Evolutionary conservation across 2,329 filamentous ascomycete species (phyloP), one percentile per base, ranked within the genome.

Genomic region (Didymella pinodella): DNA sequence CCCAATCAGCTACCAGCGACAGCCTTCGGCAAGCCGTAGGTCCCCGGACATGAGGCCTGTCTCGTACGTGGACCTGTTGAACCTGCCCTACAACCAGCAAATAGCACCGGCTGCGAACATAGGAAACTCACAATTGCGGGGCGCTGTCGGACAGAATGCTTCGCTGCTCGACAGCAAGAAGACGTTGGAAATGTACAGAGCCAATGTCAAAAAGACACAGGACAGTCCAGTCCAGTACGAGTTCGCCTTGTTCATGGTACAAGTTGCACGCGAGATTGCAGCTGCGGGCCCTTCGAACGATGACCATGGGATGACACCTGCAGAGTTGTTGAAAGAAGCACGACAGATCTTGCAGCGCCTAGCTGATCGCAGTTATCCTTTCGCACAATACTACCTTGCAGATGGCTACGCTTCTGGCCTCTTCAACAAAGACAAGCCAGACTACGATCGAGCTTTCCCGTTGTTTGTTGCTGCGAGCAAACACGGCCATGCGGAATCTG

Each of bases 121-220:
- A 59, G 91, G 96, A 77, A 97, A 98, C 73, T 88, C 90, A 11
- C 85, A 90, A 63, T 81, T 99, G 48, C 89, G 92, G 60, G 88
- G 85, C 55, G 88, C 86, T 16, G 88, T 99, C 25, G 95, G 95
- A 44, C 90, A 87, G 73, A 96, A 96, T 80, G 94, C 94, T 3
- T 97, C 93, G 20, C 84, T 99, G 12, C 85, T 99, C 29, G 93
- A 92, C 71, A 90, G 92, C 32, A 91, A 94, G 73, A 93, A 98
- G 79, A 99, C 95, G 1, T 85, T 99, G 48, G 93, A 98, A 54
- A 97, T 98, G 94, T 99, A 99, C 77, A 87, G 94, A 44, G 89
- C 90, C 54, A 99, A 98, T 72, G 92, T 97, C 58, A 98, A 97
- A 81, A 99, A 99, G 82, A 96, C 95, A 2, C 95, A 90, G 63